Conservation (phyloP, 139 green algal species). For the Tetraselmis striata region DNA sequence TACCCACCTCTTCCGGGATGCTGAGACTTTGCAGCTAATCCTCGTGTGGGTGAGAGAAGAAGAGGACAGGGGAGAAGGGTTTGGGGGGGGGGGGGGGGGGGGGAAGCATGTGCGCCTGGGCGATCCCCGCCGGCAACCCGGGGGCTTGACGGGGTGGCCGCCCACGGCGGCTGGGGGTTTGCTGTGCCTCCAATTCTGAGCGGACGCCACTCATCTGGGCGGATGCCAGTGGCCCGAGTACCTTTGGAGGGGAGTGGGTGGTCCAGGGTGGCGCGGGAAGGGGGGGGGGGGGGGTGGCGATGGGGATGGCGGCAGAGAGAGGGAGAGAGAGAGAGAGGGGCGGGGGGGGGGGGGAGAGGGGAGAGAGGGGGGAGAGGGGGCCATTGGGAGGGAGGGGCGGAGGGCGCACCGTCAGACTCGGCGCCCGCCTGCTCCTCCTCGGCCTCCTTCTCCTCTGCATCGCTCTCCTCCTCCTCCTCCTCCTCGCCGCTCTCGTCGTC, state of each 20-base stretch:
- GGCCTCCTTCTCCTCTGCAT: slow-evolving; percentile 31
- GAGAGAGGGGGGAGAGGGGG: background rate
- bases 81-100: too few species aligned
- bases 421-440: slow-evolving; percentile 7
- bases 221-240: background rate
- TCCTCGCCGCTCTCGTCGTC: slow-evolving; percentile 36
- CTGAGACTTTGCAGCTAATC: too few species aligned
- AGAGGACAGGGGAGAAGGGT: too few species aligned
- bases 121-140: background rate
- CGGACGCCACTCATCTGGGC: background rate
- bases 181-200: slow-evolving; percentile 5
- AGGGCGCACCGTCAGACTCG: background rate
- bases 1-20: too few species aligned
- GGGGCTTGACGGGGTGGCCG: background rate
- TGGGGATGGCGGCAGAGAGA: too few species aligned
- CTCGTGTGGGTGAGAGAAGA: too few species aligned
- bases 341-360: background rate
- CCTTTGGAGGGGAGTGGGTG: too few species aligned
- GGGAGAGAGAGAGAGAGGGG: background rate
- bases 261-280: too few species aligned
- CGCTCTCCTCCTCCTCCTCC: slow-evolving; percentile 45
- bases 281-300: too few species aligned
- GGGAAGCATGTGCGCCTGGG: background rate
- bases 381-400: background rate
- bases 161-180: background rate